Evolutionary conservation across 768 basidiomycete species (phyloP), one percentile per base, ranked within the genome.

Genomic region (Exsudoporus frostii): DNA sequence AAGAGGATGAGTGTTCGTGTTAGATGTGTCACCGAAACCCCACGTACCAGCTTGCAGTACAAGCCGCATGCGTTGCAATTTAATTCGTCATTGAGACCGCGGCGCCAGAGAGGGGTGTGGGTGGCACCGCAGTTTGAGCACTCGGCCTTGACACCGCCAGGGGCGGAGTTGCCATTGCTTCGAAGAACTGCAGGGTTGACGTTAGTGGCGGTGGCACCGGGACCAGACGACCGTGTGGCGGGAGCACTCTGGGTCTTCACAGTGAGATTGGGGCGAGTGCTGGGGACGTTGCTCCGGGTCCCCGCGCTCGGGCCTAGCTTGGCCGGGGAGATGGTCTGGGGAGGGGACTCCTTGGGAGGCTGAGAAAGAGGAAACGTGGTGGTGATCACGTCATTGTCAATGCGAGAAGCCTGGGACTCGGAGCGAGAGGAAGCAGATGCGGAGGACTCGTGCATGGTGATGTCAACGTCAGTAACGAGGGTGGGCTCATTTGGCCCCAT

Each of bases 21-120:
- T 11, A 1, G 7, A 30, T 2, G 17, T 15, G n/a, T 9, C 10
- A 8, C 27, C 32, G 25, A 39, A 33, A 20, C 19, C 41, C 10
- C 34, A 79, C 83, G 46, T 63, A 88, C 90, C 71, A 90, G 66
- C 65, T 92, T 92, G 69, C 89, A 93, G 65, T 93, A 93, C 38
- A 92, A 72, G 5, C 90, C 91, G 57, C 90, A 92, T 0, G 90
- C 90, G 60, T 93, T 92, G 65, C 91, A 92, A 61, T 93, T 93
- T 52, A 93, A 69, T 72, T 93, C 90, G 58, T 93, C 91, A 56
- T 92, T 92, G 60, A 93, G 69, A 0, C 90, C 91, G 2, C 90
- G 79, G 17, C 91, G 77, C 90, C 91, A 93, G 25, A 93, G 79
- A 7, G 91, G 90, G 0, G 91, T 92, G 57, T 91, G 90, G 0